Conservation (phyloP, 2,329 filamentous ascomycete genomes). For the Penicillium oxalicum region DNA sequence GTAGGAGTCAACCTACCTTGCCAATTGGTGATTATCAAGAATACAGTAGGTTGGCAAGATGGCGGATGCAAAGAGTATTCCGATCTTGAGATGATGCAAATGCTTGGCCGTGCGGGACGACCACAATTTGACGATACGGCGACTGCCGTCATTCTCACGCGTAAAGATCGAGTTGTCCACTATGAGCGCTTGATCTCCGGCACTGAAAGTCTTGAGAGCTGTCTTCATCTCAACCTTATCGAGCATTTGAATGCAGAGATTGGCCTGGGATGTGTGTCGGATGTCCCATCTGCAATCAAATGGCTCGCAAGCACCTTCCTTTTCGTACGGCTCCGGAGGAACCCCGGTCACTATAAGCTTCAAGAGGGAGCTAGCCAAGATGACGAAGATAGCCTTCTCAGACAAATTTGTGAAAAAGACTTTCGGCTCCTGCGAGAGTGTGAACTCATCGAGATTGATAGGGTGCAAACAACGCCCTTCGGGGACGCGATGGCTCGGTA, state of each 20-base stretch:
- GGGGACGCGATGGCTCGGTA: conserved; percentile 79
- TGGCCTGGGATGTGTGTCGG: conserved; percentile 64
- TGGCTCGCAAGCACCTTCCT: conserved; percentile 78
- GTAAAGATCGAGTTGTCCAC: conserved; percentile 54
- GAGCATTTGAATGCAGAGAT: conserved; percentile 83
- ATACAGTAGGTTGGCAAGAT: conserved; percentile 62
- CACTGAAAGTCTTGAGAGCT: conserved; percentile 68
- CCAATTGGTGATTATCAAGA: conserved; percentile 77
- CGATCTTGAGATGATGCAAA: conserved; percentile 82
- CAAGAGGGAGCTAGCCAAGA: conserved; percentile 46
- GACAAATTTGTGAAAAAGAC: conserved; percentile 64
- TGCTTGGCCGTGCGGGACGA: conserved; percentile 76
- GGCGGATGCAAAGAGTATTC: conserved; percentile 63
- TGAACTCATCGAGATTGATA: conserved; percentile 49
- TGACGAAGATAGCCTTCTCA: conserved; percentile 58
- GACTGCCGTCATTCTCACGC: conserved; percentile 73
- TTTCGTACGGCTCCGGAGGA: conserved; percentile 64
- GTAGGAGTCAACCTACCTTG: conserved; percentile 80
- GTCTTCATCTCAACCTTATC: conserved; percentile 69
- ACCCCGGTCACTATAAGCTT: conserved; percentile 65
- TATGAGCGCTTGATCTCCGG: conserved; percentile 72
- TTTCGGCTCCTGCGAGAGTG: conserved; percentile 59
- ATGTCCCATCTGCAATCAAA: conserved; percentile 58
- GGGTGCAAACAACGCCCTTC: conserved; percentile 61
- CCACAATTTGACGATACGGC: conserved; percentile 77